Evolutionary conservation across 352 stramenopile species (phyloP).

Genomic region (Pythium insidiosum): DNA sequence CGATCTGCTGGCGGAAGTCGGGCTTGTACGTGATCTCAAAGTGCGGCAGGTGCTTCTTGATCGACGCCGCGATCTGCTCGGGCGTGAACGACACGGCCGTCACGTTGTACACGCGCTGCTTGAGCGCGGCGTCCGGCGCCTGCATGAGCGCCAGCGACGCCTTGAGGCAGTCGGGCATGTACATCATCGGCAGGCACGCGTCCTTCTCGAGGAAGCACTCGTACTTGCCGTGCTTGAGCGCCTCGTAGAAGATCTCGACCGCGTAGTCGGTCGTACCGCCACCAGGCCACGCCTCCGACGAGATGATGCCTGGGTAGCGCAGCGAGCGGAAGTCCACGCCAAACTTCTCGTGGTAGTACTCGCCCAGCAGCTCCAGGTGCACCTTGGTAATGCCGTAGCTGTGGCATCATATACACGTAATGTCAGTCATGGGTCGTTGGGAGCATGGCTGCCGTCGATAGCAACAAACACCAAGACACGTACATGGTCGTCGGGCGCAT

Average conservation of each 20-base stretch:
- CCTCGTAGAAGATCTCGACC: constrained; percentile 92
- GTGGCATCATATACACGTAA: background rate
- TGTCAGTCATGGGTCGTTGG: constrained; percentile 1
- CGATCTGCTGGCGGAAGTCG: constrained; percentile 89
- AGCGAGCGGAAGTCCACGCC: constrained; percentile 89
- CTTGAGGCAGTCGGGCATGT: constrained; percentile 91
- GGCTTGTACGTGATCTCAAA: constrained; percentile 87
- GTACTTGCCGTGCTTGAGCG: constrained; percentile 83
- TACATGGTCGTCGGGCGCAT: constrained; percentile 91
- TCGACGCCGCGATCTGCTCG: constrained; percentile 72
- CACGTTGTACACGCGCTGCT: constrained; percentile 89
- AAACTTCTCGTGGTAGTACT: constrained; percentile 91
- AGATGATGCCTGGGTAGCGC: constrained; percentile 89
- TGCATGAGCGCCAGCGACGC: constrained; percentile 78
- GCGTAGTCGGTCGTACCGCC: constrained; percentile 88
- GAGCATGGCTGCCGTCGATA: background rate
- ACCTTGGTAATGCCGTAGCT: constrained; percentile 90
- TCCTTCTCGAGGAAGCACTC: constrained; percentile 80
- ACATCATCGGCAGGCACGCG: constrained; percentile 90
- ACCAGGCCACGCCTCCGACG: constrained; percentile 76
- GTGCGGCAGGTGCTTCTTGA: constrained; percentile 79
- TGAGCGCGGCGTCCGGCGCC: constrained; percentile 55
- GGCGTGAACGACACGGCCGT: constrained; percentile 88
- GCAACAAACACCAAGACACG: constrained; percentile 1
- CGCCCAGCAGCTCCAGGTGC: constrained; percentile 83